A percentile compares a stretch with the other conserved stretches of the same genome.
phyloP scores from a whole-genome alignment of 306 rosid species.

The Leucaena leucocephala region DNA sequence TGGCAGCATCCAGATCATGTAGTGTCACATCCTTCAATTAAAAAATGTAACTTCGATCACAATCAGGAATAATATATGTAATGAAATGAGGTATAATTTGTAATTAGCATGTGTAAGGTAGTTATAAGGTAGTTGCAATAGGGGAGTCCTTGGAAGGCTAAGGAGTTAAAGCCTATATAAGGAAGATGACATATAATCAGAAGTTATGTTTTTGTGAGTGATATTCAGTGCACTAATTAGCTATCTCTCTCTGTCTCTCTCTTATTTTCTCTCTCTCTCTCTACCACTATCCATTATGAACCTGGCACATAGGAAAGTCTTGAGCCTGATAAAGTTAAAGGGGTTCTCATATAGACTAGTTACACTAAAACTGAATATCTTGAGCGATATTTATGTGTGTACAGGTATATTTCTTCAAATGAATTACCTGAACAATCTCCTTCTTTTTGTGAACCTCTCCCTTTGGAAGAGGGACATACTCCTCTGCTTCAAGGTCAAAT shows the following conservation, averaged over 20 bases:
- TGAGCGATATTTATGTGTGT: constrained; percentile 14
- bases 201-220: neutral
- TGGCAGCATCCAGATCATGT: constrained; percentile 88
- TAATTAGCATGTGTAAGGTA: neutral
- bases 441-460: constrained; percentile 99
- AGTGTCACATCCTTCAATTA: constrained; percentile 83
- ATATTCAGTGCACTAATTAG: neutral
- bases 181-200: neutral
- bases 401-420: constrained; percentile 14
- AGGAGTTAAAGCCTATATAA: neutral
- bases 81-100: neutral
- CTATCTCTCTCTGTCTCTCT: neutral
- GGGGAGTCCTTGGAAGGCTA: neutral
- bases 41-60: constrained; percentile 13
- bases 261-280: neutral
- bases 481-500: constrained; percentile 98
- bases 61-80: constrained; percentile 13
- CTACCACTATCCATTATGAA: neutral
- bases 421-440: constrained; percentile 92
- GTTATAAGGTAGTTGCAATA: neutral
- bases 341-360: neutral
- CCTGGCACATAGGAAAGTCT: constrained; percentile 12
- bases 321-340: neutral
- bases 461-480: constrained; percentile 97
- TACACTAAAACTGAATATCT: constrained; percentile 9